Evolutionary conservation across 1,284 basidiomycete genomes (phyloP).

Genomic region (Fomes fomentarius): DNA sequence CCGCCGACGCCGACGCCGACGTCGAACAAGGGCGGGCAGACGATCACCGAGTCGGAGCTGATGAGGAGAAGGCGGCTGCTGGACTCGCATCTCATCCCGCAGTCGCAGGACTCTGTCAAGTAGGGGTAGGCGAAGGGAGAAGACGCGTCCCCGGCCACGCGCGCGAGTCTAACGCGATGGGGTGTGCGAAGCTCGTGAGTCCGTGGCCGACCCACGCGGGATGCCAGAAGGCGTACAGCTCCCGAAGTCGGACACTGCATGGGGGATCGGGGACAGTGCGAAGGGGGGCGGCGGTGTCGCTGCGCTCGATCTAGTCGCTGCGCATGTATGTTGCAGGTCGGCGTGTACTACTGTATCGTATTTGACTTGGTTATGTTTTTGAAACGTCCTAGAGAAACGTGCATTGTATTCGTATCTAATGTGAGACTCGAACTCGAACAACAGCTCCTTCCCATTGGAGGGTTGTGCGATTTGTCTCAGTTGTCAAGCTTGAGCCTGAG

Average conservation of each 20-base stretch:
- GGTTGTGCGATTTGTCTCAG: too few species aligned
- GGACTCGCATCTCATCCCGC: constrained; percentile 57
- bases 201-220: too few species aligned
- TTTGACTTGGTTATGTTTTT: too few species aligned
- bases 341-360: too few species aligned
- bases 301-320: too few species aligned
- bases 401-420: too few species aligned
- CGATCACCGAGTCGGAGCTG: constrained; percentile 78
- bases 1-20: background rate
- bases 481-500: too few species aligned
- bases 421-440: too few species aligned
- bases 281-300: background rate
- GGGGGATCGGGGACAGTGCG: background rate
- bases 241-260: background rate
- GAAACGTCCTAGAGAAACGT: too few species aligned
- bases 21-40: constrained; percentile 52
- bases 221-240: background rate
- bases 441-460: too few species aligned
- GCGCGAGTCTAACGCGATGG: background rate
- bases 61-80: constrained; percentile 75
- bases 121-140: too few species aligned
- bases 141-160: constrained; percentile 7
- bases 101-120: constrained; percentile 18
- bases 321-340: too few species aligned
- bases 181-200: background rate